Percentiles rank a stretch among this genome's conserved stretches.
Evolutionary conservation across 805 yeast species (phyloP).

Genomic region (Saccharomyces eubayanus): DNA sequence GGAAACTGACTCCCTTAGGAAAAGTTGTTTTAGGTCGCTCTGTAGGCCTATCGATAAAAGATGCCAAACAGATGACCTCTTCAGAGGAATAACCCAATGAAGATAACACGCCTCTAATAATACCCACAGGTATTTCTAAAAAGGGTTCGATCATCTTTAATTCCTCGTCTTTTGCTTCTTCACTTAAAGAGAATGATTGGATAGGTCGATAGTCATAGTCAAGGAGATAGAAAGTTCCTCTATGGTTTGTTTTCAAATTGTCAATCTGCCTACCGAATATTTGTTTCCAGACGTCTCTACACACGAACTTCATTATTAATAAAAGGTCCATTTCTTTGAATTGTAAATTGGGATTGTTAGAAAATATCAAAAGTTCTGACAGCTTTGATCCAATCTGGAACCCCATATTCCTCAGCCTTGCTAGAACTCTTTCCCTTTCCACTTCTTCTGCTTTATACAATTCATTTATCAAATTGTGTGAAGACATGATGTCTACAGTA

Average conservation of each 20-base stretch:
- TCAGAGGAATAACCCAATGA: slow-evolving; percentile 25
- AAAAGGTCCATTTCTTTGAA: slow-evolving; percentile 51
- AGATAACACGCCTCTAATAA: slow-evolving; percentile 27
- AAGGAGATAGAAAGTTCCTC: slow-evolving; percentile 38
- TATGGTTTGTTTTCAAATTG: slow-evolving; percentile 83
- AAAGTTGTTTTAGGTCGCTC: slow-evolving; percentile 11
- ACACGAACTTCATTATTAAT: slow-evolving; percentile 83
- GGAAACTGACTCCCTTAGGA: slow-evolving; percentile 28
- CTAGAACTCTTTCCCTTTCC: slow-evolving; percentile 42
- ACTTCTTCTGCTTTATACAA: slow-evolving; percentile 28
- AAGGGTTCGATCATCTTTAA: slow-evolving; percentile 25
- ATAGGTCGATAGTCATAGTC: slow-evolving; percentile 28
- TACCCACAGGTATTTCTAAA: slow-evolving; percentile 28
- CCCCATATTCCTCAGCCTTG: slow-evolving; percentile 64
- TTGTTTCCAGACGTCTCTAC: slow-evolving; percentile 84
- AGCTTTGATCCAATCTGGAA: slow-evolving; percentile 56
- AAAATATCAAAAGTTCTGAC: slow-evolving; percentile 39
- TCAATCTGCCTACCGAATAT: slow-evolving; percentile 83
- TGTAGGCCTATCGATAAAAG: slow-evolving; percentile 23
- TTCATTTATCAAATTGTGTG: slow-evolving; percentile 23
- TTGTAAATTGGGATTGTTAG: slow-evolving; percentile 42
- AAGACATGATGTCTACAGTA: slow-evolving; percentile 15
- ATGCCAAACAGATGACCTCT: slow-evolving; percentile 22
- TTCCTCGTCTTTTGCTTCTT: slow-evolving; percentile 14
- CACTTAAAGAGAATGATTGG: slow-evolving; percentile 20